Base-by-base conservation (phyloP, 768 basidiomycete species). In the Pisolithus microcarpus region DNA sequence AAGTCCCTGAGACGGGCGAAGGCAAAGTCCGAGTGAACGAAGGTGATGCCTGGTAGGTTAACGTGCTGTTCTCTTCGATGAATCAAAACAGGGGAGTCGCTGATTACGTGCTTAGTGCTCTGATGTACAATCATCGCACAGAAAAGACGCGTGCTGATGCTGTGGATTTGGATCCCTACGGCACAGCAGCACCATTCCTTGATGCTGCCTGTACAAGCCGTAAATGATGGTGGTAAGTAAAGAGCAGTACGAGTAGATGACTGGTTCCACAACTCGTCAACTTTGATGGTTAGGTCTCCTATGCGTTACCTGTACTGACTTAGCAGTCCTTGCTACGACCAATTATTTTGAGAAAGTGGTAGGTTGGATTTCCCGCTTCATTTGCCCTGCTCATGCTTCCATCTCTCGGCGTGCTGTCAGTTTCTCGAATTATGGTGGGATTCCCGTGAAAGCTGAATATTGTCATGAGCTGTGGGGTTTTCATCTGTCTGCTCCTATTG, bases 321-420 rank as follows among this genome's bases (percentile, higher is more conserved):
- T 96, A 53, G 81, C 92, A 7, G 93, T 99, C 9, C 76, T 98
- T 21, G 96, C 94, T 0, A 93, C 92, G 2, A 83, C 79, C 10
- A 97, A 97, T 64, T 96, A 88, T 65, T 86, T 94, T 4, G 96
- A 99, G 66, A 99, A n/a, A 99, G 81, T 93, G 91, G 95, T 91
- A 58, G 44, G 34, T 15, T 31, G 30, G 30, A n/a, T 8, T 31
- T 37, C 19, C 30, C 21, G 6, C 24, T 15, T 34, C 15, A n/a
- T 4, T 7, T 1, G 5, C 9, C 24, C 43, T 7, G 7, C 16
- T 15, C 16, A 34, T 30, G 26, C 23, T 39, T 18, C 50, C 43
- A 31, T 34, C 16, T n/a, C 11, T 28, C 38, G 19, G 7, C 44
- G 21, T 23, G 38, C 40, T 16, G 19, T 24, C 58, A 95, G 93